Conservation (phyloP, 495 filamentous ascomycete species). For the Astrothelium subdiscretum region DNA sequence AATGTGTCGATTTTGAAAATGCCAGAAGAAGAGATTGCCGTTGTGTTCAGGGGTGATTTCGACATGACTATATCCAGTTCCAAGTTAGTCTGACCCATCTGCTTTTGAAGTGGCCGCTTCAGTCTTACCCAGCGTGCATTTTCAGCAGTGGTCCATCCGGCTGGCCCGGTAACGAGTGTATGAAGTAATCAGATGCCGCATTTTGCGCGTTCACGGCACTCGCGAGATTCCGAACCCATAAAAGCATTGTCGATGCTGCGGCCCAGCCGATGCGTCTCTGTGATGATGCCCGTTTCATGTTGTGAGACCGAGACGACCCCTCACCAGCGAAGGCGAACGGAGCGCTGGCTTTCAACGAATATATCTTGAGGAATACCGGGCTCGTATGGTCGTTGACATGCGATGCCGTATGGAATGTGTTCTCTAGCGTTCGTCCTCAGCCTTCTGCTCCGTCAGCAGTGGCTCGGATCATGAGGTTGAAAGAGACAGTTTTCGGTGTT, state of each 20-base stretch:
- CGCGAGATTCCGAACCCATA: neutral
- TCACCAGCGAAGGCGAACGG: too few relatives aligned
- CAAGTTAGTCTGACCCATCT: slow-evolving; percentile 20
- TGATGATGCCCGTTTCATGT: neutral
- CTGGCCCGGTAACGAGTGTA: slow-evolving; percentile 71
- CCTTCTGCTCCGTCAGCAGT: too few relatives aligned
- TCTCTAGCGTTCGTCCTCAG: too few relatives aligned
- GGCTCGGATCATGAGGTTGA: too few relatives aligned
- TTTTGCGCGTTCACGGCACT: slow-evolving; percentile 14
- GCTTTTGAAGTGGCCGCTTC: neutral
- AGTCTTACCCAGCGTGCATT: slow-evolving; percentile 91
- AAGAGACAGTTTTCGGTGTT: too few relatives aligned
- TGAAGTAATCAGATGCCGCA: slow-evolving; percentile 78
- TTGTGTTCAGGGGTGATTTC: slow-evolving; percentile 73
- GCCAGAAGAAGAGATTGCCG: slow-evolving; percentile 97
- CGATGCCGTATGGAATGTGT: too few relatives aligned
- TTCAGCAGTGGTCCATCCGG: slow-evolving; percentile 72
- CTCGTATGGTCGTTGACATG: too few relatives aligned
- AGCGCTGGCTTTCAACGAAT: too few relatives aligned
- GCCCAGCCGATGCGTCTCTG: neutral
- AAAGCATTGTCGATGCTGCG: neutral
- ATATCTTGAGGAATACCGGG: too few relatives aligned
- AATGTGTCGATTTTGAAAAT: slow-evolving; percentile 89
- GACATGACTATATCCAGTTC: slow-evolving; percentile 54
- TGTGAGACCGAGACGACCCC: neutral